Evolutionary conservation across 441 rosid genomes (phyloP), one percentile per base, ranked within the genome.

Genomic region (Hypseocharis bilobata): DNA sequence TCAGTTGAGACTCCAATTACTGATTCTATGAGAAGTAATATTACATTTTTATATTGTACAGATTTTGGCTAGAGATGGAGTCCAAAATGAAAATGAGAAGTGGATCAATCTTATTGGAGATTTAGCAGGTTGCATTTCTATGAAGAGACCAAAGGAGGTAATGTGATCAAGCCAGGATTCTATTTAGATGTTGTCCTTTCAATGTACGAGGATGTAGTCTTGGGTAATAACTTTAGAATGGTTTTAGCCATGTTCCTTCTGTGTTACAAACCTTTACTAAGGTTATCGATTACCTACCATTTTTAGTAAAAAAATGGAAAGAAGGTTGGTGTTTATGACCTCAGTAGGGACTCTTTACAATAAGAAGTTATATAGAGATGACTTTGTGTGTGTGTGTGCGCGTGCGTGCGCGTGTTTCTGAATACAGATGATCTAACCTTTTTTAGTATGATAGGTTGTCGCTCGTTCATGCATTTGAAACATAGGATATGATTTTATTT

Each of bases 111-210:
- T 91, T 69, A 87, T 94, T 70, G 97, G 99, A 69, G 85, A 82
- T 73, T 63, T 91, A 76, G 99, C 97, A 62, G 82, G 92, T 61
- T 85, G 89, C 81, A 85, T 94, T 75, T 89, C 96, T 68, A 94
- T 94, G 51, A 94, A 94, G 85, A 91, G 97, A 80, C 99, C 99
- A 29, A 94, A 94, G 77, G 99, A 91, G 91, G 97, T 91, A 77
- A 60, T 55, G 44, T 60, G 32, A 47, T 52, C 63, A 52, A 13
- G 47, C 49, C 59, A 8, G 60, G 55, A 63, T 26, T 69, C 44
- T 34, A 10, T 52, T 20, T 26, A 17, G 25, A 58, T 64, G 62
- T 26, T 60, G 45, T 57, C 62, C 54, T 75, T 59, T 67, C 27
- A 52, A 14, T 55, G 60, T 26, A 58, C 6, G 25, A 5, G 28